phyloP scores from a whole-genome alignment of 495 filamentous ascomycete genomes.

The Chlorociboria aeruginascens region DNA sequence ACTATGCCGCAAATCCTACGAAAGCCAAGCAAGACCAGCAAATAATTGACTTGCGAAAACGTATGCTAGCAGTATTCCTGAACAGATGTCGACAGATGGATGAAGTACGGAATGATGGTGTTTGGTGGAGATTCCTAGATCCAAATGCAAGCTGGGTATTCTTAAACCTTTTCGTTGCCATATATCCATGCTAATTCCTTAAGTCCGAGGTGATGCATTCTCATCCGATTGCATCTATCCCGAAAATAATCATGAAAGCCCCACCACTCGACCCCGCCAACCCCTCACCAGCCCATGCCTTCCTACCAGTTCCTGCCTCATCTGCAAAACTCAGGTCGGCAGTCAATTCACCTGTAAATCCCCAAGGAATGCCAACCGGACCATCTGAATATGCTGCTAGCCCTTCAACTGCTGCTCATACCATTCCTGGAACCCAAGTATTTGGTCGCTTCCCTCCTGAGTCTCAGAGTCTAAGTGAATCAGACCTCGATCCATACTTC shows the following conservation, averaged over 20 bases:
- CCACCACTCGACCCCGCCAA: slow-evolving; percentile 89
- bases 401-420: slow-evolving; percentile 43
- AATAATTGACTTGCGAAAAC: slow-evolving; percentile 90
- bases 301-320: slow-evolving; percentile 69
- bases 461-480: slow-evolving; percentile 62
- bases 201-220: slow-evolving; percentile 88
- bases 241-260: slow-evolving; percentile 85
- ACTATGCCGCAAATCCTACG: slow-evolving; percentile 94
- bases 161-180: background rate
- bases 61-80: slow-evolving; percentile 90
- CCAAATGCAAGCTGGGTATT: slow-evolving; percentile 97
- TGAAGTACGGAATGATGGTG: slow-evolving; percentile 83
- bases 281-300: slow-evolving; percentile 77
- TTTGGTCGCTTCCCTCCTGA: slow-evolving; percentile 77
- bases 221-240: slow-evolving; percentile 78
- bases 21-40: slow-evolving; percentile 94
- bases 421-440: slow-evolving; percentile 48
- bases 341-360: slow-evolving; percentile 30
- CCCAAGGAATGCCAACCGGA: slow-evolving; percentile 36
- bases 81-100: slow-evolving; percentile 91
- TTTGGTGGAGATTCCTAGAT: slow-evolving; percentile 95
- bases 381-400: slow-evolving; percentile 25
- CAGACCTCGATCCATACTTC: slow-evolving; percentile 92
- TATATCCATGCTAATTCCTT: slow-evolving; percentile 21
- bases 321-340: slow-evolving; percentile 73